A percentile compares a stretch with the other conserved stretches of the same genome.
phyloP scores from a whole-genome alignment of 129 eudicot species.

The Artemisia tridentata region DNA sequence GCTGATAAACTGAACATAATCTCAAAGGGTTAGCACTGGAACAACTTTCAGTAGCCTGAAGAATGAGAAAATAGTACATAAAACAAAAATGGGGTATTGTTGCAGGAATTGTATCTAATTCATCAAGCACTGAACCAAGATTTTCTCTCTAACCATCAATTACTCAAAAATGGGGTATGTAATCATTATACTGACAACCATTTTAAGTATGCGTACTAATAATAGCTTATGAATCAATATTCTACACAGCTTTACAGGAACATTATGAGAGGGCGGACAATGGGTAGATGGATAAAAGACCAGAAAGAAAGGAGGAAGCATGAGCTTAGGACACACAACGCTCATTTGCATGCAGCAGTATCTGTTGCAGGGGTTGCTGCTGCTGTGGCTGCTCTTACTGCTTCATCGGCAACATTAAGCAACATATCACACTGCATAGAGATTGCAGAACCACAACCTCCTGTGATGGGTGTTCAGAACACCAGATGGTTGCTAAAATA shows the following conservation, averaged over 20 bases:
- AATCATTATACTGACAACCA: neutral
- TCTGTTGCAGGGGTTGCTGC: constrained; percentile 96
- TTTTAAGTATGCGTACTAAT: neutral
- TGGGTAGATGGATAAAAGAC: constrained; percentile 83
- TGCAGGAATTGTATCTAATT: constrained; percentile 69
- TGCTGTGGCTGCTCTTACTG: constrained; percentile 81
- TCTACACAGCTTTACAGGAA: constrained; percentile 53
- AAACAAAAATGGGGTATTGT: neutral
- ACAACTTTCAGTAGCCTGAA: neutral
- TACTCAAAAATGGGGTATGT: constrained; percentile 74
- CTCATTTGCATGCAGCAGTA: constrained; percentile 85
- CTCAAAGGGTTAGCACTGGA: neutral
- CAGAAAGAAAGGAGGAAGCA: constrained; percentile 82
- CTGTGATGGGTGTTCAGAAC: constrained; percentile 8
- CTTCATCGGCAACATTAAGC: constrained; percentile 45
- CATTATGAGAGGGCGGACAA: constrained; percentile 68
- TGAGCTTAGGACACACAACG: constrained; percentile 74
- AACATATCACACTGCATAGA: no score
- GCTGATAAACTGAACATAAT: neutral
- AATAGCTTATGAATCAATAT: neutral
- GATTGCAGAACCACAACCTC: neutral
- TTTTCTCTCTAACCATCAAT: constrained; percentile 55
- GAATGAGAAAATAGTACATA: neutral
- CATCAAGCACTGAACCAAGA: constrained; percentile 83
- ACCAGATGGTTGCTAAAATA: neutral